Evolutionary conservation across 768 basidiomycete genomes (phyloP), one percentile per base, ranked within the genome.

Genomic region (Basidioascus undulatus): DNA sequence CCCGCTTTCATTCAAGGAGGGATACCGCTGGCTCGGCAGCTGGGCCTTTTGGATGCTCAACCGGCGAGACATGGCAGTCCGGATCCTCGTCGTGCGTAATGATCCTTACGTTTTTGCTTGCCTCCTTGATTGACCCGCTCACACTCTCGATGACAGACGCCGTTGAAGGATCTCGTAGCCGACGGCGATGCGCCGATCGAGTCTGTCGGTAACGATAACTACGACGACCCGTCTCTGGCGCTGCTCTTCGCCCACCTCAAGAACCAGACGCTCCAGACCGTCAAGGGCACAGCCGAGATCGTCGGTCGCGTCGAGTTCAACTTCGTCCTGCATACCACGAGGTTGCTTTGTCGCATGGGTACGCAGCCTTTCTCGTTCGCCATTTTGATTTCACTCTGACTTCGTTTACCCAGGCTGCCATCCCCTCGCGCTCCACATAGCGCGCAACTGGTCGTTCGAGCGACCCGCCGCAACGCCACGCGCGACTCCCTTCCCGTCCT

Each of bases 21-120:
- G 87, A 1, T 87, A 94, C 55, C 66, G 89, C 31, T 96, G 82
- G 78, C 60, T 96, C 11, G 80, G 72, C 18, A 84, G 79, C 45
- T 98, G 87, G 92, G 82, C 80, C 2, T 89, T 89, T 57, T 96
- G 92, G 87, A 60, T 81, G 41, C 63, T 94, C n/a, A 73, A 75
- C 45, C 64, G 83, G 33, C 65, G 80, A 39, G 87, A 94, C 60
- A 54, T 92, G 13, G 75, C 84, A 3, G 82, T 92, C n/a, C 70
- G 81, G 36, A 72, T 89, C 24, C 64, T 98, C 16, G 60, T 94
- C 52, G 89, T 87, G 55, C 53, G 76, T 61, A 25, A 25, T 40
- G 20, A 32, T 31, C 31, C 23, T 33, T 21, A 36, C 42, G 1
- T 10, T 33, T 19, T 37, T 24, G 6, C 19, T 7, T 12, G 33